A percentile compares a stretch with the other conserved stretches of the same genome.
Evolutionary conservation across 1,284 basidiomycete species (phyloP).

Genomic region (Ceratobasidium sp.): DNA sequence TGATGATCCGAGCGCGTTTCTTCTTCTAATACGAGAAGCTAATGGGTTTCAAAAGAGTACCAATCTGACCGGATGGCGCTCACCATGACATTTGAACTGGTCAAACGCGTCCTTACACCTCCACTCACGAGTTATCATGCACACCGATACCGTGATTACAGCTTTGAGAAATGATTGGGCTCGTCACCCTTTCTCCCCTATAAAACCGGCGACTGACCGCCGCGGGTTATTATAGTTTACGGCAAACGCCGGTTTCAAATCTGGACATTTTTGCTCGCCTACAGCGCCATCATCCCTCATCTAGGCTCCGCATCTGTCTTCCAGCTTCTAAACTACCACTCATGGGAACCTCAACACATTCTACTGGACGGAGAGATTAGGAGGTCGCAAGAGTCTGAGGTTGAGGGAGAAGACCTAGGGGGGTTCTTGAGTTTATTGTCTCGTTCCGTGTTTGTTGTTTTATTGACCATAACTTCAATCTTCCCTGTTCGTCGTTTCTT

Average conservation of each 20-base stretch:
- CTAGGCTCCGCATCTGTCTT: constrained; percentile 91
- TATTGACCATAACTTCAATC: too few species aligned
- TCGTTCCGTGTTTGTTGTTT: too few species aligned
- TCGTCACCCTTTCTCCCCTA: too few species aligned
- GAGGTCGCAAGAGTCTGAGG: constrained; percentile 63
- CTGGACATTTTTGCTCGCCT: constrained; percentile 93
- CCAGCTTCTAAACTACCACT: constrained; percentile 97
- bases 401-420: background rate
- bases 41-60: constrained; percentile 94
- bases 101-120: constrained; percentile 92
- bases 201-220: constrained; percentile 80
- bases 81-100: constrained; percentile 85
- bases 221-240: constrained; percentile 58
- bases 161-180: too few species aligned
- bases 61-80: constrained; percentile 97
- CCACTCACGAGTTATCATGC: constrained; percentile 93
- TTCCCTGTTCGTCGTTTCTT: too few species aligned
- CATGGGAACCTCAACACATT: constrained; percentile 98
- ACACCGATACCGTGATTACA: too few species aligned
- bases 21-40: constrained; percentile 59
- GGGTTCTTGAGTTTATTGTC: too few species aligned
- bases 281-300: constrained; percentile 73
- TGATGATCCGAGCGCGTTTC: constrained; percentile 16
- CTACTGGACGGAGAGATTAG: constrained; percentile 84
- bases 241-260: constrained; percentile 77